Base-by-base conservation (phyloP, 2,329 filamentous ascomycete species). In the Aspergillus caelatus region DNA sequence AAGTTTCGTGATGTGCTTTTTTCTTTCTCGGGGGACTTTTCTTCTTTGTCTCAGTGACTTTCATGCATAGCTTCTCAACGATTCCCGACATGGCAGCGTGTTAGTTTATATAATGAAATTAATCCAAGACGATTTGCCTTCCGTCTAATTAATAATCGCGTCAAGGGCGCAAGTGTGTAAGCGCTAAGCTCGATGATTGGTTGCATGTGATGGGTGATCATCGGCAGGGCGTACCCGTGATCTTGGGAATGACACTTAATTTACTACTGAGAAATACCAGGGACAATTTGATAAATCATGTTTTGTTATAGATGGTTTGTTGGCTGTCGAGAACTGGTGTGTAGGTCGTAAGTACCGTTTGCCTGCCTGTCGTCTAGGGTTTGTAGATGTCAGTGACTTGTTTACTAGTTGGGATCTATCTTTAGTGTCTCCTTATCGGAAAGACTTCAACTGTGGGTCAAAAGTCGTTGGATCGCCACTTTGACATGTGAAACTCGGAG, bases 401-500 rank as follows among this genome's bases (percentile, higher is more conserved):
- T 36, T 36, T 26, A 26, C 26, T 36, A 36, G 34, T 30, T 34
- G 32, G 32, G 32, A 11, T 11, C 34, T 36, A 36, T 36, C 34
- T 36, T 53, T 53, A 30, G 50, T 34, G 26, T 32, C 23, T 54
- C 4, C 50, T 21, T 36, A 54, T 54, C 30, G n/a, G 28, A 34
- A 32, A 6, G 21, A 46, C n/a, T 34, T 34, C 9, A n/a, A 39
- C 12, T 21, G 52, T 54, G 52, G 52, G 52, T 54, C 50, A 21
- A 28, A 26, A 14, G 12, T 26, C 45, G 12, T 34, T 53, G 28
- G 30, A n/a, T 36, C 34, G 26, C n/a, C 52, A 39, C 32, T 23
- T 55, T 55, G 52, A 55, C 52, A 55, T 55, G 52, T 55, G 52
- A 55, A 55, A 55, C 52, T 55, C 52, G 52, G 52, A 36, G 30